Base-by-base conservation (phyloP, 2,329 filamentous ascomycete species). In the Fusarium annulatum region DNA sequence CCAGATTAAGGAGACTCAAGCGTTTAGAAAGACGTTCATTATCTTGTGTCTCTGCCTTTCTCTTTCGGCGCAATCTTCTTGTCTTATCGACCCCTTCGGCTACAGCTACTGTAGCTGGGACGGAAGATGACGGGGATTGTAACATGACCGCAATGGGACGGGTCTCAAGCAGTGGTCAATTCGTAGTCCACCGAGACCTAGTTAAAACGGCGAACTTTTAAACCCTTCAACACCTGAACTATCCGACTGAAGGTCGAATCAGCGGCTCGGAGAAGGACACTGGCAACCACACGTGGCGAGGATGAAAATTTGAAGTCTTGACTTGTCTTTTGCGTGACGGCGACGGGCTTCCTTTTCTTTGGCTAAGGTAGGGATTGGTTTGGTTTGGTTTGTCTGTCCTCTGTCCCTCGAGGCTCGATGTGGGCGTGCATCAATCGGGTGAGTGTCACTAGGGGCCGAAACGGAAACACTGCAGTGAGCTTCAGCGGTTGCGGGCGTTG, bases 21-120 rank as follows among this genome's bases (percentile, higher is more conserved):
- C 93, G 89, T 85, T 98, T 98, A 52, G 93, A 92, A 72, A 98
- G 88, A 59, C 95, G 92, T 83, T 97, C 89, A 74, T 89, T 90
- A 77, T 89, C 86, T 69, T 89, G 88, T 19, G 82, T 80, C 60
- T 90, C 87, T 65, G 89, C 88, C 82, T 91, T 92, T 76, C 90
- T 84, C 83, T 92, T 92, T 78, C 86, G 84, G 33, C 73, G 72
- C 64, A 74, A 61, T 62, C 72, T 74, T 57, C 59, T 72, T 41
- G 69, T 42, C 64, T 67, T 76, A 39, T 77, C 68, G 53, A 74
- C 52, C 33, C 68, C 68, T 18, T 77, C 67, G 61, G 71, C 45
- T 61, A 72, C 39, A 48, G 71, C 67, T 57, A 69, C 60, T 63
- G 67, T 39, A 58, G 73, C 67, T 64, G 76, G 63, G 46, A 68